These are phyloP conservation scores for Hansenula anomala DNA, from an alignment of 1,139 yeast species.

Conservation along the genomic window DNA sequence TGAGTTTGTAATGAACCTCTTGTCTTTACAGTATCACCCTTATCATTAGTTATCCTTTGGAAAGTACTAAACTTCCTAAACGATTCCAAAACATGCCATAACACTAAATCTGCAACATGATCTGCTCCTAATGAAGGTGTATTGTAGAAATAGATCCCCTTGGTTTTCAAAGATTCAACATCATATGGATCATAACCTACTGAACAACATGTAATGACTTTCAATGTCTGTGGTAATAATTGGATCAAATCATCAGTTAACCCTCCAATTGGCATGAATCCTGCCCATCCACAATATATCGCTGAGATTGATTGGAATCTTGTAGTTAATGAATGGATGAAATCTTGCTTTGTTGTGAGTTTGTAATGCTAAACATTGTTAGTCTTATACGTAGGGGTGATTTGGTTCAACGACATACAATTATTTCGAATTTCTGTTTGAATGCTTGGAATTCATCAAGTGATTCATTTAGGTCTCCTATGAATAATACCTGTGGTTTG, in stretches of 20 bases:
- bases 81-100: conserved; percentile 60
- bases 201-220: conserved; percentile 54
- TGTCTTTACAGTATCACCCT: conserved; percentile 35
- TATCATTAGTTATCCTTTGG: conserved; percentile 33
- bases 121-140: conserved; percentile 58
- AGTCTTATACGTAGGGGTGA: no score
- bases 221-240: conserved; percentile 39
- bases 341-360: conserved; percentile 36
- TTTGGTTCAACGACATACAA: no score
- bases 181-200: conserved; percentile 64
- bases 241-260: conserved; percentile 36
- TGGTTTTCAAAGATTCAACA: conserved; percentile 29
- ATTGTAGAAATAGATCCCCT: conserved; percentile 50
- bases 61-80: conserved; percentile 55
- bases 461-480: conserved; percentile 24
- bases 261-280: conserved; percentile 49
- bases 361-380: conserved; percentile 29
- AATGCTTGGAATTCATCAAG: conserved; percentile 26
- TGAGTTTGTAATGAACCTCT: conserved; percentile 29
- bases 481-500: conserved; percentile 17
- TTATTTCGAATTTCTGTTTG: conserved; percentile 36
- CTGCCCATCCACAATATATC: conserved; percentile 59
- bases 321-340: no score
- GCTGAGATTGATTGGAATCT: no score
- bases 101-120: conserved; percentile 80